phyloP scores from a whole-genome alignment of 2,329 filamentous ascomycete genomes.

The Fusarium sp. region DNA sequence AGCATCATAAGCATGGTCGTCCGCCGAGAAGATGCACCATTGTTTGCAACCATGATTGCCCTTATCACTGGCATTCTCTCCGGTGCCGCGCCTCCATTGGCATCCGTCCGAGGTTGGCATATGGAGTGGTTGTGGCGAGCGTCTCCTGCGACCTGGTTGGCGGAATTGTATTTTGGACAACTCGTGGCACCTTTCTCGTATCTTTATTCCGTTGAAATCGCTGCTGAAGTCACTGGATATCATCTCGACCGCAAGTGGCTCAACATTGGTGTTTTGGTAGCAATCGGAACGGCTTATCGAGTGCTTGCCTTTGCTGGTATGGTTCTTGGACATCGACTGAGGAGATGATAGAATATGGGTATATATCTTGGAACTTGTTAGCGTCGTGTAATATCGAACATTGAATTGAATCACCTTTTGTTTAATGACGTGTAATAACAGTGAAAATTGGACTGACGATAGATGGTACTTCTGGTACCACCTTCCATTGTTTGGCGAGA shows the following conservation, averaged over 20 bases:
- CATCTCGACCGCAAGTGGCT: constrained; percentile 57
- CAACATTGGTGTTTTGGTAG: constrained; percentile 59
- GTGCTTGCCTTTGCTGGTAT: constrained; percentile 54
- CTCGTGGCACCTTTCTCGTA: constrained; percentile 62
- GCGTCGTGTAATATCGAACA: not conserved
- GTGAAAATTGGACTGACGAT: not conserved
- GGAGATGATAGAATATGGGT: constrained; percentile 25
- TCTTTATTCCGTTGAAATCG: constrained; percentile 63
- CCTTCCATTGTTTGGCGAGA: not conserved
- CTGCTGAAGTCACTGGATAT: constrained; percentile 59
- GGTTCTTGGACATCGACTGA: constrained; percentile 38
- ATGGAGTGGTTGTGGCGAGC: constrained; percentile 67
- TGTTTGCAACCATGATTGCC: constrained; percentile 66
- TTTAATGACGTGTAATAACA: not conserved
- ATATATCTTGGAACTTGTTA: not conserved
- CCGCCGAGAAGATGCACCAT: constrained; percentile 66
- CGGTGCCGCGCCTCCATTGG: constrained; percentile 64
- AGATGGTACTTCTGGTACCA: not conserved
- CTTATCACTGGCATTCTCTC: constrained; percentile 66
- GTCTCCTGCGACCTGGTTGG: constrained; percentile 66
- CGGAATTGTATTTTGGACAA: constrained; percentile 67
- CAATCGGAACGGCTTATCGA: constrained; percentile 59
- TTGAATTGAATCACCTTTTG: not conserved
- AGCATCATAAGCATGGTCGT: constrained; percentile 65
- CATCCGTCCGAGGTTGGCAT: constrained; percentile 63